These are phyloP conservation scores for Pulveroboletus sp. DNA, from an alignment of 768 basidiomycete genomes.

Conservation along the genomic window DNA sequence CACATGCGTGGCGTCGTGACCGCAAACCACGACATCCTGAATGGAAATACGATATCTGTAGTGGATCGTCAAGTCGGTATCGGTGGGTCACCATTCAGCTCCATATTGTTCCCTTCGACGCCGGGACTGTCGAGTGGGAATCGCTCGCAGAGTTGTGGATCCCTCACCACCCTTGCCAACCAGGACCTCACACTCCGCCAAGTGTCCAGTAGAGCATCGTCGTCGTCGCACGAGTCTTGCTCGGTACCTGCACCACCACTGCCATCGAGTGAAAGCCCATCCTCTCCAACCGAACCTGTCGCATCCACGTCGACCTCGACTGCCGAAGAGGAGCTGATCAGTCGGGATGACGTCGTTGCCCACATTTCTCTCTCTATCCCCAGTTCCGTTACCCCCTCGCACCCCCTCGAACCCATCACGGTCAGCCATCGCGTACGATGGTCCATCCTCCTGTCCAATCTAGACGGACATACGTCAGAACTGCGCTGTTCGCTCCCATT, in stretches of 20 bases:
- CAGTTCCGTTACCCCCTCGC: constrained; percentile 58
- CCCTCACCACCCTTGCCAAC: constrained; percentile 1
- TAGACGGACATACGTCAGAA: constrained; percentile 90
- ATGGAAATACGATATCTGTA: constrained; percentile 48
- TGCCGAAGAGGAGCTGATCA: constrained; percentile 19
- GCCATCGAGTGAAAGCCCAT: neutral
- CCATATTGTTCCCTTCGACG: constrained; percentile 2
- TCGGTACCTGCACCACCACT: neutral
- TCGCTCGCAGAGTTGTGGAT: constrained; percentile 14
- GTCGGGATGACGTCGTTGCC: constrained; percentile 51
- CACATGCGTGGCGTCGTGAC: constrained; percentile 56
- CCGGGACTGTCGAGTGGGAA: constrained; percentile 17
- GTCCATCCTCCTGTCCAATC: constrained; percentile 75
- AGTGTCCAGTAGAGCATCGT: constrained; percentile 10
- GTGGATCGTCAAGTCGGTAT: constrained; percentile 11
- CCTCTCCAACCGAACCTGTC: constrained; percentile 5
- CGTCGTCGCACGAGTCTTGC: constrained; percentile 12
- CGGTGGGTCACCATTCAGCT: neutral
- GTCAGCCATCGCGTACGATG: constrained; percentile 78
- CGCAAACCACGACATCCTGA: constrained; percentile 62
- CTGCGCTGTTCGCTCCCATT: constrained; percentile 92
- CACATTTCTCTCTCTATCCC: constrained; percentile 61
- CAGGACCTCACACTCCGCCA: constrained; percentile 14
- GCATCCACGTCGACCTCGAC: constrained; percentile 4
- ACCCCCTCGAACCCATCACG: constrained; percentile 67